Evolutionary conservation across 164 flowering plant genomes (phyloP).

Genomic region (Vitis labrusca): DNA sequence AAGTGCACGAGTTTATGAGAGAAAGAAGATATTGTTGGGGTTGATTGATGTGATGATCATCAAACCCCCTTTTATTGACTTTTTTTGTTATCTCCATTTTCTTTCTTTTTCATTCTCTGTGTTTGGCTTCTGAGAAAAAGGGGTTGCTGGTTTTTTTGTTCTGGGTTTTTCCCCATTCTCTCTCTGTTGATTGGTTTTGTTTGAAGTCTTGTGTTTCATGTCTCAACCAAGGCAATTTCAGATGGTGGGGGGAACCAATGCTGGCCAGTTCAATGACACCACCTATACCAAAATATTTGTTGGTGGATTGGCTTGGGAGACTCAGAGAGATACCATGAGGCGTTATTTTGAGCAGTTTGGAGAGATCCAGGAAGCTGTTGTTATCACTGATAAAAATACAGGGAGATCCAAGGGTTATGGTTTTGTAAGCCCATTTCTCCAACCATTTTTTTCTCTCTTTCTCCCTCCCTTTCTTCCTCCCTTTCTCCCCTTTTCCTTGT

Average conservation of each 20-base stretch:
- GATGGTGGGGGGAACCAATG: conserved; percentile 46
- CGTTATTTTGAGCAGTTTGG: conserved; percentile 75
- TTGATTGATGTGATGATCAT: conserved; percentile 28
- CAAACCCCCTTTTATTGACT: conserved; percentile 5
- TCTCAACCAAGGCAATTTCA: conserved; percentile 57
- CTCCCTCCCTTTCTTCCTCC: background rate
- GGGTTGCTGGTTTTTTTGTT: conserved; percentile 5
- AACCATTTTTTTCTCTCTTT: background rate
- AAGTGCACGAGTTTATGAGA: conserved; percentile 24
- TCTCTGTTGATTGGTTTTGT: background rate
- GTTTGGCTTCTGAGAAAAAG: conserved; percentile 2
- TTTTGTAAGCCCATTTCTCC: conserved; percentile 43
- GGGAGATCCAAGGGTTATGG: conserved; percentile 77
- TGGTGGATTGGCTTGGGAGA: conserved; percentile 79
- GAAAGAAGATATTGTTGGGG: background rate
- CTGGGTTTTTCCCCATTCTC: background rate
- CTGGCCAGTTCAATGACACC: conserved; percentile 46
- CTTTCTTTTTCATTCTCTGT: conserved; percentile 5
- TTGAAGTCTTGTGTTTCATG: conserved; percentile 24
- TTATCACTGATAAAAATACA: conserved; percentile 60
- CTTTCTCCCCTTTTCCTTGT: background rate
- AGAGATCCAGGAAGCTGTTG: conserved; percentile 66
- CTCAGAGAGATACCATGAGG: conserved; percentile 61
- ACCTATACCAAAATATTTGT: conserved; percentile 67
- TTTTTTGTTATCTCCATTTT: conserved; percentile 4